Base-by-base conservation (phyloP, 2,329 filamentous ascomycete species). In the Neonectria punicea region DNA sequence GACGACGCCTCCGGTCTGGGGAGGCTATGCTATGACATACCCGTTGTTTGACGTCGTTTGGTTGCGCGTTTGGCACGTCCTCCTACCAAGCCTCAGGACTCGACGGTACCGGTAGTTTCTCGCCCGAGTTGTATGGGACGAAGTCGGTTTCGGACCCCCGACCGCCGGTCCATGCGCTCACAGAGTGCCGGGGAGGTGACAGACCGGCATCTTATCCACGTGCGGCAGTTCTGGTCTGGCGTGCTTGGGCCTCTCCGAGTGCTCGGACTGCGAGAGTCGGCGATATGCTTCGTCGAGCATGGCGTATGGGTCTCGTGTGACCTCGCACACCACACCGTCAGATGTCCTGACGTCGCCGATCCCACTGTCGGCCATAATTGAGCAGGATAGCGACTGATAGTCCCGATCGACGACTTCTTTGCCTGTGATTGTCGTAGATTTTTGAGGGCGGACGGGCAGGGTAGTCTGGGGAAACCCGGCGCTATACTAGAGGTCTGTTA, bases 331-430 rank as follows among this genome's bases (percentile, higher is more conserved):
- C 46, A 44, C 20, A 49, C 34, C 10, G 20, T 47, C 47, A 39
- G 49, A 18, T 28, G 20, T 9, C 36, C 47, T 39, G 25, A n/a
- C 16, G 32, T 9, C 53, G 56, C 34, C 56, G 56, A 58, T 58
- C 56, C 30, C 28, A 49, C 50, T 58, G 47, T 53, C 20, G 28
- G 46, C 16, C 25, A 22, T 34, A 14, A 44, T 34, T 41, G 41
- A 34, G 46, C 39, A 18, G 41, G 16, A 32, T 36, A 25, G n/a
- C 10, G 11, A n/a, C 32, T 51, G 10, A 34, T 34, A 36, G 30
- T n/a, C 50, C 61, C 46, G 55, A 64, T 64, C 54, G 47, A 60
- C 51, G 20, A 64, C 30, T 43, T 25, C 14, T 41, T 54, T 22
- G n/a, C 43, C 30, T n/a, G 44, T 51, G 43, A 32, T 50, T 41